Conservation (phyloP, 768 basidiomycete species). For the Lanmaoa rubissima region DNA sequence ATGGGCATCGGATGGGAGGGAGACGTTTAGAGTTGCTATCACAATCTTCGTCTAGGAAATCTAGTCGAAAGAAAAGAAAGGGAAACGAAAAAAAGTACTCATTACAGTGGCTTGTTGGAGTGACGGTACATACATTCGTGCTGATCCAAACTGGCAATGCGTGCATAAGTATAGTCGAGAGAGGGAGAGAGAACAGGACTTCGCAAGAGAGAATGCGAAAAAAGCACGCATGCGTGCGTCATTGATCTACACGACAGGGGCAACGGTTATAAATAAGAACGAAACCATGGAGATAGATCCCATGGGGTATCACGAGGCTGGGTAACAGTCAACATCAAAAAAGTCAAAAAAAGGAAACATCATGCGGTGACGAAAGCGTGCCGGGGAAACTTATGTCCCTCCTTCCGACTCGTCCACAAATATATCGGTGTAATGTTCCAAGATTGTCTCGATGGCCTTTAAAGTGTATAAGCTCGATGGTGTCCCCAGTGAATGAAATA, state of each 20-base stretch:
- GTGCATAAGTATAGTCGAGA: slow-evolving; percentile 20
- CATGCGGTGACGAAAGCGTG: background rate
- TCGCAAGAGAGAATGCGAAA: background rate
- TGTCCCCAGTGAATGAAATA: background rate
- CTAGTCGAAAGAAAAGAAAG: background rate
- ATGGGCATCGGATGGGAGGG: too few relatives aligned
- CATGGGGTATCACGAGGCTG: slow-evolving; percentile 27
- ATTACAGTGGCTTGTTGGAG: slow-evolving; percentile 9
- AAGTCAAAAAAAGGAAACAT: background rate
- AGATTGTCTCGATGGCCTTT: slow-evolving; percentile 92
- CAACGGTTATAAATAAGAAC: slow-evolving; percentile 10
- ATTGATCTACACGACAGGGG: slow-evolving; percentile 2
- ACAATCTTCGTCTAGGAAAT: background rate
- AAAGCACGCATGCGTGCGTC: background rate
- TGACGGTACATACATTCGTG: slow-evolving; percentile 22
- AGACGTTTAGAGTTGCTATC: background rate
- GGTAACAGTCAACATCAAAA: slow-evolving; percentile 23
- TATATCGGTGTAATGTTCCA: slow-evolving; percentile 93
- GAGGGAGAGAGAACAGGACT: background rate
- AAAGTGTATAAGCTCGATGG: slow-evolving; percentile 9
- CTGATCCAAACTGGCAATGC: slow-evolving; percentile 7
- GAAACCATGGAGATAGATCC: slow-evolving; percentile 7
- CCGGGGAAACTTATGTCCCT: slow-evolving; percentile 18
- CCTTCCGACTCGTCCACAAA: slow-evolving; percentile 86
- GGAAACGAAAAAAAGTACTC: background rate